A percentile compares a stretch with the other conserved stretches of the same genome.
Evolutionary conservation across 805 yeast genomes (phyloP).

Genomic region (Metschnikowia borealis): DNA sequence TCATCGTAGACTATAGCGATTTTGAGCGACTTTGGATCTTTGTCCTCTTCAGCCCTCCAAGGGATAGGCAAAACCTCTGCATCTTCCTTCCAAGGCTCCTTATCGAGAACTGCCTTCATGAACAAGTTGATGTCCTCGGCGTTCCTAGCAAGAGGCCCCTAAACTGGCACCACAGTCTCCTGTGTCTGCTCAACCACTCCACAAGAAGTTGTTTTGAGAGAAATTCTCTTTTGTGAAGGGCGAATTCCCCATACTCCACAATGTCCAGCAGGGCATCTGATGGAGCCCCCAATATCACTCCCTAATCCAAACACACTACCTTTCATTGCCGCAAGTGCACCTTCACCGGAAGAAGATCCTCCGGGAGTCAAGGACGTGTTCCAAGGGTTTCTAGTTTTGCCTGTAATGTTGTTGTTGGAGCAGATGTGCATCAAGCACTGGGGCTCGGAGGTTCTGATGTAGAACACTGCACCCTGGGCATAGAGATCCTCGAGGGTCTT

Average conservation of each 20-base stretch:
- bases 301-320: slow-evolving; percentile 19
- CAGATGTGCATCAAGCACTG: slow-evolving; percentile 19
- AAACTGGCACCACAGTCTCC: slow-evolving; percentile 14
- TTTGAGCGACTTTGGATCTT: slow-evolving; percentile 11
- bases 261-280: slow-evolving; percentile 18
- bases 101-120: slow-evolving; percentile 14
- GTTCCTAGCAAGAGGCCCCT: slow-evolving; percentile 17
- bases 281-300: slow-evolving; percentile 19
- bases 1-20: slow-evolving; percentile 17
- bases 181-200: slow-evolving; percentile 10
- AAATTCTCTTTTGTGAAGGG: slow-evolving; percentile 15
- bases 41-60: slow-evolving; percentile 13
- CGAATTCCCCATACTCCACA: slow-evolving; percentile 20
- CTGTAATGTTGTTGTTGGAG: slow-evolving; percentile 18
- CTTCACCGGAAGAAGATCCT: slow-evolving; percentile 19
- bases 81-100: slow-evolving; percentile 16
- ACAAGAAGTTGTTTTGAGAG: slow-evolving; percentile 9
- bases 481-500: slow-evolving; percentile 10
- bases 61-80: slow-evolving; percentile 16
- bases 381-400: slow-evolving; percentile 17
- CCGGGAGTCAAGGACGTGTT: slow-evolving; percentile 17
- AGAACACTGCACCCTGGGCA: slow-evolving; percentile 18
- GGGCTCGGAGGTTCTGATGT: slow-evolving; percentile 18
- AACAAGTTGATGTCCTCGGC: slow-evolving; percentile 18
- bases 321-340: slow-evolving; percentile 18